These are phyloP conservation scores for Brassica juncea DNA, from an alignment of 345 rosid genomes.

Conservation along the genomic window DNA sequence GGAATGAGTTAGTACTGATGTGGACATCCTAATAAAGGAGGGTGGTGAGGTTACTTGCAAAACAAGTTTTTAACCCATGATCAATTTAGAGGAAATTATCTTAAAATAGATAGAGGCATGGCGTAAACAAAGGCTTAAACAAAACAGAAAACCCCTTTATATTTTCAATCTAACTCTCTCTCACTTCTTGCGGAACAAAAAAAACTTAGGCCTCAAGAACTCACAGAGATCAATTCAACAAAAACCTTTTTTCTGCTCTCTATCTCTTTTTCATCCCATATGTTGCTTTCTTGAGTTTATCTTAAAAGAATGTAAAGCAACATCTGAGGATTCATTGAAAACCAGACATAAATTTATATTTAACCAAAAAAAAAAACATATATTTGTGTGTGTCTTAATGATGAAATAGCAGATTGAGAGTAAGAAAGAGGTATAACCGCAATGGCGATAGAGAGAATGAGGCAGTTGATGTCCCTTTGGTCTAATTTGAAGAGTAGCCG, in stretches of 20 bases:
- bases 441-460: conserved; percentile 66
- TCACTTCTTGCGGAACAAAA: conserved; percentile 26
- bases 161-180: conserved; percentile 31
- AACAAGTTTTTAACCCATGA: conserved; percentile 21
- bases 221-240: conserved; percentile 11
- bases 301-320: conserved; percentile 22
- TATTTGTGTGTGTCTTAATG: conserved; percentile 15
- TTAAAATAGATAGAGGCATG: conserved; percentile 36
- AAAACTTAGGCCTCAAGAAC: conserved; percentile 28
- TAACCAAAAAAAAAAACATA: neutral
- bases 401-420: conserved; percentile 38
- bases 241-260: conserved; percentile 34
- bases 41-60: conserved; percentile 20
- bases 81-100: conserved; percentile 16
- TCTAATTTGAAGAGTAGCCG: conserved; percentile 50
- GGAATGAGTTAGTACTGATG: conserved; percentile 27
- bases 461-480: conserved; percentile 58
- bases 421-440: conserved; percentile 35
- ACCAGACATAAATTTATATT: conserved; percentile 20
- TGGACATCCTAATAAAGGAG: conserved; percentile 31
- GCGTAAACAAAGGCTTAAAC: conserved; percentile 35
- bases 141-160: conserved; percentile 36
- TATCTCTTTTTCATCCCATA: conserved; percentile 22
- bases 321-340: conserved; percentile 37
- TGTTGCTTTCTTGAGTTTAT: conserved; percentile 36